These are phyloP conservation scores for Toxicodendron radicans DNA, from an alignment of 345 rosid species.

Conservation along the genomic window DNA sequence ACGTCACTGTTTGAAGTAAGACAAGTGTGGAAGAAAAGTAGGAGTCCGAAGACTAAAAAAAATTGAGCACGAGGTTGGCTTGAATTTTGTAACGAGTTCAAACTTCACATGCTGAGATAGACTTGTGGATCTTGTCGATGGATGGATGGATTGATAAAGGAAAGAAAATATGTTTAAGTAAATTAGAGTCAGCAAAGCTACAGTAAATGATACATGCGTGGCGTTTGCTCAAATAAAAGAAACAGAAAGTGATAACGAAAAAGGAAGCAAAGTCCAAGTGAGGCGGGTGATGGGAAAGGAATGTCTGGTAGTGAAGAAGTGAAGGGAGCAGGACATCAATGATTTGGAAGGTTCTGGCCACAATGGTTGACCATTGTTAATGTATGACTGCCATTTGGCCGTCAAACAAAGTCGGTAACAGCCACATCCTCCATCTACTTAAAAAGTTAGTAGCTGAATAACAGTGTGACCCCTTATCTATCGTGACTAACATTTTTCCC, in stretches of 20 bases:
- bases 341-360: conserved; percentile 7
- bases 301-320: not conserved
- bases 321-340: not conserved
- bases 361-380: conserved; percentile 17
- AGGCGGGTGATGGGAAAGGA: too few relatives aligned
- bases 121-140: too few relatives aligned
- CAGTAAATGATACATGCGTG: not conserved
- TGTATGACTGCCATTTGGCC: conserved; percentile 1
- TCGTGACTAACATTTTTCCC: too few relatives aligned
- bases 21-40: not conserved
- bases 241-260: not conserved
- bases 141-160: not conserved
- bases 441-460: too few relatives aligned
- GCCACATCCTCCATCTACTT: too few relatives aligned
- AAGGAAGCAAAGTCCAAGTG: not conserved
- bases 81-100: conserved; percentile 15
- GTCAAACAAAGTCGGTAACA: too few relatives aligned
- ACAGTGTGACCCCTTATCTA: too few relatives aligned
- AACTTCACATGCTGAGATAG: conserved; percentile 8
- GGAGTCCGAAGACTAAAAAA: not conserved
- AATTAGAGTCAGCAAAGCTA: not conserved
- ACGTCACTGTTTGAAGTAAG: not conserved
- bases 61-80: conserved; percentile 35
- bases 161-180: not conserved
- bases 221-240: too few relatives aligned